These are phyloP conservation scores for Acacia crassicarpa DNA, from an alignment of 306 rosid genomes.

Conservation along the genomic window DNA sequence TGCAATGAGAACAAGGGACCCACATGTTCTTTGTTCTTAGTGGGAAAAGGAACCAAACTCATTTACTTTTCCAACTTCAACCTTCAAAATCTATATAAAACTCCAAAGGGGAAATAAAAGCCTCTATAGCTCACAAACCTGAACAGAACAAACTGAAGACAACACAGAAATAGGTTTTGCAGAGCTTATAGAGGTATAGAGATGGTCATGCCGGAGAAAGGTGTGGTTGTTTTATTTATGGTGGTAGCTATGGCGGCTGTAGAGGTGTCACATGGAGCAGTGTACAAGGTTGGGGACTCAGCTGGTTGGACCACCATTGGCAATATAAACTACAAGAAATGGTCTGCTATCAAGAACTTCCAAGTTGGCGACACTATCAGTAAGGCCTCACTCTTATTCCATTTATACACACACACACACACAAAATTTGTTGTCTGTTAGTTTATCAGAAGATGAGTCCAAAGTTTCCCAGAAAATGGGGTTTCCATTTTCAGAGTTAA, in stretches of 20 bases:
- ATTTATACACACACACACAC: not conserved
- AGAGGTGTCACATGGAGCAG: conserved; percentile 52
- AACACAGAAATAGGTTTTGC: not conserved
- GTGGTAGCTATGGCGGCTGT: conserved; percentile 19
- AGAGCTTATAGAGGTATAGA: not conserved
- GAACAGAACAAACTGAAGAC: not conserved
- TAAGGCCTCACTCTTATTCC: conserved; percentile 41
- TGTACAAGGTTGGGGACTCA: conserved; percentile 84
- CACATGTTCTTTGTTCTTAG: not conserved
- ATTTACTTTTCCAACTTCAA: not conserved
- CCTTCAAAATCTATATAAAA: conserved; percentile 48
- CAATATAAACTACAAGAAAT: conserved; percentile 63
- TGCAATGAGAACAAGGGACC: not conserved
- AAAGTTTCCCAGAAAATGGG: not conserved
- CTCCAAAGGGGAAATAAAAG: not conserved
- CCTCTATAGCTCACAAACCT: conserved; percentile 4
- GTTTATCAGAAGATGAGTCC: not conserved
- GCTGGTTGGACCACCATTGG: conserved; percentile 87
- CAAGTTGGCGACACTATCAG: conserved; percentile 74
- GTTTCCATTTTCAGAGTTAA: not conserved
- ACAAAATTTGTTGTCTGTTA: not conserved
- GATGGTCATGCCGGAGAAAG: conserved; percentile 55
- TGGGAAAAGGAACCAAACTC: not conserved
- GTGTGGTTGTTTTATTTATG: conserved; percentile 11
- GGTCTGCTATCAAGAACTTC: conserved; percentile 79